phyloP scores from a whole-genome alignment of 2,329 filamentous ascomycete genomes.

The Epicoccum sorghinum region DNA sequence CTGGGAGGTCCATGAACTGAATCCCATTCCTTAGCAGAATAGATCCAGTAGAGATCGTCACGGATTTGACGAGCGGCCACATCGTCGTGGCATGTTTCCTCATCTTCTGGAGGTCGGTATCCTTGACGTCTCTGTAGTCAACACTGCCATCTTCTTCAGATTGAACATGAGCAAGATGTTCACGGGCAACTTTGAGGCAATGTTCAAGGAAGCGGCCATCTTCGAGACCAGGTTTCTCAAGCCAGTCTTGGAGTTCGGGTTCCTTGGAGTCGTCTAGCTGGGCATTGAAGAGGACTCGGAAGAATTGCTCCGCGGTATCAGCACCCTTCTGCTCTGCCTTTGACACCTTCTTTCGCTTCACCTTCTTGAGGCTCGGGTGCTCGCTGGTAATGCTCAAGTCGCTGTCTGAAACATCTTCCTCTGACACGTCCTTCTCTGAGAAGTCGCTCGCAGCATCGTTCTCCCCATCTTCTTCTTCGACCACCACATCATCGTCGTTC shows the following conservation, averaged over 20 bases:
- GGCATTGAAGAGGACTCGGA: constrained; percentile 17
- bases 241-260: neutral
- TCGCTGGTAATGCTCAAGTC: neutral
- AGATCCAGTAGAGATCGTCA: constrained; percentile 19
- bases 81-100: neutral
- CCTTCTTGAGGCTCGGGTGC: neutral
- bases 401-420: neutral
- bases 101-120: neutral
- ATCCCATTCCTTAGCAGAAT: constrained; percentile 10
- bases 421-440: neutral
- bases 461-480: neutral
- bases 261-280: neutral
- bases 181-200: neutral
- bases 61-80: constrained; percentile 20
- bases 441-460: too few relatives aligned
- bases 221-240: constrained; percentile 4
- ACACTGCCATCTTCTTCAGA: neutral
- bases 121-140: constrained; percentile 4
- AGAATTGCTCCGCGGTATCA: constrained; percentile 19
- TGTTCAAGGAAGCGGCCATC: constrained; percentile 3
- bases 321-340: neutral
- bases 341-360: neutral
- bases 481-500: neutral
- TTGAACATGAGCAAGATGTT: neutral
- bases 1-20: constrained; percentile 18